Conservation (phyloP, 2,329 filamentous ascomycete species). For the Claviceps spartinae region DNA sequence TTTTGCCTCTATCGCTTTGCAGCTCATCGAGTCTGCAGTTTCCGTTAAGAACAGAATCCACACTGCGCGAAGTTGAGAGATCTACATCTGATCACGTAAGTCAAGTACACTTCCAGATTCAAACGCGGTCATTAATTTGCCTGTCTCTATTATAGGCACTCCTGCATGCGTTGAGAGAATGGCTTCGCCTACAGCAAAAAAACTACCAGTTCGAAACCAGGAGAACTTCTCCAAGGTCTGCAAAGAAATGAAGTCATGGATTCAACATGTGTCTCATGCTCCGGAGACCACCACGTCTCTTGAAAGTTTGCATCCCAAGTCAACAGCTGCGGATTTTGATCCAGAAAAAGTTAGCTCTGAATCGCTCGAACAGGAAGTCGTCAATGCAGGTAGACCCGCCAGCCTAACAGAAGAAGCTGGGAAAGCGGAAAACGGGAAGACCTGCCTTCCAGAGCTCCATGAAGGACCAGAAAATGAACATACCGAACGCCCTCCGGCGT, state of each 20-base stretch:
- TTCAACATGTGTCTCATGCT: neutral
- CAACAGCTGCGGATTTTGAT: neutral
- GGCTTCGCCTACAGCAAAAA: neutral
- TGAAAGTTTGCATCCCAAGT: neutral
- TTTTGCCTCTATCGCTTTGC: neutral
- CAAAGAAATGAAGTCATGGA: slow-evolving; percentile 4
- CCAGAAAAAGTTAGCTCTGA: neutral
- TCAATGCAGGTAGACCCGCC: neutral
- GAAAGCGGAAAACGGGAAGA: neutral
- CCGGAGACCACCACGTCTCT: neutral
- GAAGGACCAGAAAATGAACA: neutral
- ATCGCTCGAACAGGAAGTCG: neutral
- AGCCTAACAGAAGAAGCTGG: neutral
- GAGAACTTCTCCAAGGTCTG: slow-evolving; percentile 2
- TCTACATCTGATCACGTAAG: neutral
- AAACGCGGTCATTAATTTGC: neutral
- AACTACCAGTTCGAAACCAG: neutral
- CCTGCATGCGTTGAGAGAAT: neutral
- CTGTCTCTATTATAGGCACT: neutral
- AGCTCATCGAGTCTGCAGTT: neutral
- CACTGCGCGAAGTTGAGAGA: neutral
- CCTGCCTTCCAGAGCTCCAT: neutral
- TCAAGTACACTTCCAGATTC: neutral
- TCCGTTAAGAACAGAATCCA: neutral
- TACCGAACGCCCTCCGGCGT: neutral